Base-by-base conservation (phyloP, 495 filamentous ascomycete species). In the Hyaloscypha bicolor region DNA sequence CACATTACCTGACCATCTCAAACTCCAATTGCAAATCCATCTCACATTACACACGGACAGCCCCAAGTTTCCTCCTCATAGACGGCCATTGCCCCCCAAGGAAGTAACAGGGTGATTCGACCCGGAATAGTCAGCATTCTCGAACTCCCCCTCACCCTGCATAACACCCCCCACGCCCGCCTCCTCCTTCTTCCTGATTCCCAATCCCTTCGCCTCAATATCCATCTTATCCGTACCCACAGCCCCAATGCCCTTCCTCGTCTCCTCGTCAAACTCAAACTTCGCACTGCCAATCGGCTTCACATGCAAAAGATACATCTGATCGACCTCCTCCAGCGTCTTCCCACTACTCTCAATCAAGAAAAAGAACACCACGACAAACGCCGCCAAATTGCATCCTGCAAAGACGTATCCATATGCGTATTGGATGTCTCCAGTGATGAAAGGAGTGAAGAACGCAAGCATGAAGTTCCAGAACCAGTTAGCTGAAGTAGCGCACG, bases 381-480 rank as follows among this genome's bases (percentile, higher is more conserved):
- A 82, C 21, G 82, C 91, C 5, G 82, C 78, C 68, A 91, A 77
- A 74, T 86, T 90, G 80, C 88, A 92, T 4, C 75, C 86, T 4
- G 89, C 91, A 70, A 94, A 93, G 67, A 96, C 85, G 76, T 91
- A 94, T 39, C 92, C 92, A 78, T 93, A 94, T 30, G 81, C 77
- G 78, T 87, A 94, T 67, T 86, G 81, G 69, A 96, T 94, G 42
- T 84, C 81, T 22, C 75, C 75, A 48, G 82, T 86, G 73, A 92
- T 91, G 76, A 91, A 89, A 8, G 92, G 91, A 2, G 92, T 93
- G 80, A 94, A 91, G 83, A 95, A 93, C 12, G 88, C 87, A 72
- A 95, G 88, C 69, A 94, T 76, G 82, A 94, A 45, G 77, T 96
- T 97, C 89, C 89, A 95, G 63, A 88, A 85, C 93, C 93, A 97